Evolutionary conservation across 2,329 filamentous ascomycete species (phyloP).

Genomic region (Penicillium sclerotiorum): DNA sequence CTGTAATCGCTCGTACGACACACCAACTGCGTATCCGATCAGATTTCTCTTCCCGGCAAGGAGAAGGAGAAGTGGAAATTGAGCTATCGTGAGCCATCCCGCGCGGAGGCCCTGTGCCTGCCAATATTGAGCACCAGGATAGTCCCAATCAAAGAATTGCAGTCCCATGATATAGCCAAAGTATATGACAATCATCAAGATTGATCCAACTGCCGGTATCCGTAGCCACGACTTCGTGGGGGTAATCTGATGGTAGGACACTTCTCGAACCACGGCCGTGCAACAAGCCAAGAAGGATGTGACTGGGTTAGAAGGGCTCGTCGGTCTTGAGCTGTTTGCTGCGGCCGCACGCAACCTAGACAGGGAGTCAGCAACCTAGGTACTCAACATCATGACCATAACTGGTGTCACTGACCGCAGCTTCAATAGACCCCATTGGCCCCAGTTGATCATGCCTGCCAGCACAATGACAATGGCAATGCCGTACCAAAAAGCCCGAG

Average conservation of each 20-base stretch:
- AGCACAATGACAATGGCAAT: conserved; percentile 37
- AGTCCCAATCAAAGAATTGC: conserved; percentile 7
- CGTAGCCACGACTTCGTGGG: conserved; percentile 24
- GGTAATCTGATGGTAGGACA: conserved; percentile 36
- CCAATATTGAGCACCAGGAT: conserved; percentile 8
- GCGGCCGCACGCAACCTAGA: conserved; percentile 38
- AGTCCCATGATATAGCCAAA: conserved; percentile 8
- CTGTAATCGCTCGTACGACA: conserved; percentile 38
- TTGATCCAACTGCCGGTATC: conserved; percentile 18
- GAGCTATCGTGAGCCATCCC: conserved; percentile 39
- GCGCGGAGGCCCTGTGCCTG: conserved; percentile 28
- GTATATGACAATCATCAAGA: conserved; percentile 7
- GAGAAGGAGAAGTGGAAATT: conserved; percentile 42
- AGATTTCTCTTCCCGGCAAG: conserved; percentile 44
- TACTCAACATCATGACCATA: not conserved
- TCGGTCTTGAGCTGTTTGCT: conserved; percentile 30
- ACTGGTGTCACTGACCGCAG: conserved; percentile 24
- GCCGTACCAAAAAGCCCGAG: conserved; percentile 45
- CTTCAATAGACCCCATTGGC: conserved; percentile 21
- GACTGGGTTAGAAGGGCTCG: conserved; percentile 32
- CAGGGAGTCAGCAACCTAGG: too few species aligned
- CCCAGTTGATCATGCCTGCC: conserved; percentile 34
- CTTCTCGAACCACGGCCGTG: conserved; percentile 38
- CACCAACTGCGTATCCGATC: conserved; percentile 31
- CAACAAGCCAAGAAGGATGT: conserved; percentile 26